A percentile compares a stretch with the other conserved stretches of the same genome.
Conservation (phyloP, 1,284 basidiomycete species). For the Rhodotorula sp. region DNA sequence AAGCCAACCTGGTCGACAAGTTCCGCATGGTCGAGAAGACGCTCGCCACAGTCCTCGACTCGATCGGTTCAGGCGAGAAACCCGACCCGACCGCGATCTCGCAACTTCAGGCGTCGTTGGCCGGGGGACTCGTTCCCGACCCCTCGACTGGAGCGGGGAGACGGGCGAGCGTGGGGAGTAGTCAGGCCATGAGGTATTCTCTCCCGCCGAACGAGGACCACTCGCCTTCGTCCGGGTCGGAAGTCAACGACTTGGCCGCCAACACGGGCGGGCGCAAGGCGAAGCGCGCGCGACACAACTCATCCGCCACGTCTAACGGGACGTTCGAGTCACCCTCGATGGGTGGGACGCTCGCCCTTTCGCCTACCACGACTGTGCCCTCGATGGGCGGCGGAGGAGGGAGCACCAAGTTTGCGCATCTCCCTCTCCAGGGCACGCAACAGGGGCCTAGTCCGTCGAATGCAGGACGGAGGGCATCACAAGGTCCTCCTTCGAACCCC, state of each 20-base stretch:
- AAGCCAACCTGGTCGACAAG: constrained; percentile 21
- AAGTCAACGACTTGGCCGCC: not conserved
- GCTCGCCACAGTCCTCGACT: constrained; percentile 24
- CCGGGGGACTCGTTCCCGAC: constrained; percentile 9
- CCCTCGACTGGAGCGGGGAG: not conserved
- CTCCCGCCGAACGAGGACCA: not conserved
- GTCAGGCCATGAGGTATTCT: not conserved
- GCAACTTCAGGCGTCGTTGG: constrained; percentile 25
- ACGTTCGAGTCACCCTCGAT: constrained; percentile 7
- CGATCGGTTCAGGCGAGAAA: constrained; percentile 28
- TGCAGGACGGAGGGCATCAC: not conserved
- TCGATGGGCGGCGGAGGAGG: not conserved
- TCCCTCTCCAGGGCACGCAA: constrained; percentile 1
- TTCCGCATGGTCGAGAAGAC: constrained; percentile 27
- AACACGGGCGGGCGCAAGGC: not conserved
- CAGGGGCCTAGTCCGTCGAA: not conserved
- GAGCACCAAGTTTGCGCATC: not conserved
- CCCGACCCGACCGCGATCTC: constrained; percentile 19
- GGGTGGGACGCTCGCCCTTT: constrained; percentile 2
- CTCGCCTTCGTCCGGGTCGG: constrained; percentile 8
- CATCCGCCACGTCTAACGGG: constrained; percentile 1
- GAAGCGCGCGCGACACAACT: constrained; percentile 15
- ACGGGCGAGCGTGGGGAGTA: not conserved
- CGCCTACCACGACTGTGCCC: constrained; percentile 2
- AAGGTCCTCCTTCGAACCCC: constrained; percentile 2